Evolutionary conservation across 1,284 basidiomycete genomes (phyloP), one percentile per base, ranked within the genome.

Genomic region (Leccinum griseonigrum): DNA sequence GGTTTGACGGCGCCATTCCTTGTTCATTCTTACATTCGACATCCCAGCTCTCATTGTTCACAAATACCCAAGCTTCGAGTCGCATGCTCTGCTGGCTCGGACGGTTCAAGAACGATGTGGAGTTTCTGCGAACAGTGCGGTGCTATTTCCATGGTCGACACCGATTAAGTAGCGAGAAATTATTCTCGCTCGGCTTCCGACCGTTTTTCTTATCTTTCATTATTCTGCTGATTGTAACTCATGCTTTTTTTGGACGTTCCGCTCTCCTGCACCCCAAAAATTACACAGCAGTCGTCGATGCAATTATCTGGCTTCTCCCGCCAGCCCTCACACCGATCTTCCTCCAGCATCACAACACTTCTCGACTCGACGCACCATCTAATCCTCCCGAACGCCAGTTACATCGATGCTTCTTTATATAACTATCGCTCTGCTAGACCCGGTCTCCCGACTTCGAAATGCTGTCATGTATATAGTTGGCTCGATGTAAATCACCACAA

Each of bases 121-220:
- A 88, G 86, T 67, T 87, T 89, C 73, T 93, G 91, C 75, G 88
- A 92, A 80, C 83, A 91, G 79, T 93, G 91, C 72, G 91, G 91
- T 75, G 87, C 91, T 61, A 91, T 93, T 74, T 90, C 90, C 68
- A 92, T 92, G 86, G 88, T 93, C 75, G 87, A 91, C 74, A 82
- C 81, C 74, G 87, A 90, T 74, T 88, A 77, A 76, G 58, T 36
- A 38, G 34, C 55, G 14, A 62, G 46, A 56, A 56, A 28, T 18
- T 11, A 28, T 8, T 9, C 52, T 58, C 52, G 56, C 58, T 34
- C 31, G 56, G 61, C 62, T 60, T 57, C 48, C 26, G 63, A 54
- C 48, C 29, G 58, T 63, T 72, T 74, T 75, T 66, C 64, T 75
- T 73, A 71, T 75, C 63, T 59, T 61, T 64, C 22, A 66, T 76